Conservation (phyloP, 495 filamentous ascomycete genomes). For the Penicillium verhagenii region DNA sequence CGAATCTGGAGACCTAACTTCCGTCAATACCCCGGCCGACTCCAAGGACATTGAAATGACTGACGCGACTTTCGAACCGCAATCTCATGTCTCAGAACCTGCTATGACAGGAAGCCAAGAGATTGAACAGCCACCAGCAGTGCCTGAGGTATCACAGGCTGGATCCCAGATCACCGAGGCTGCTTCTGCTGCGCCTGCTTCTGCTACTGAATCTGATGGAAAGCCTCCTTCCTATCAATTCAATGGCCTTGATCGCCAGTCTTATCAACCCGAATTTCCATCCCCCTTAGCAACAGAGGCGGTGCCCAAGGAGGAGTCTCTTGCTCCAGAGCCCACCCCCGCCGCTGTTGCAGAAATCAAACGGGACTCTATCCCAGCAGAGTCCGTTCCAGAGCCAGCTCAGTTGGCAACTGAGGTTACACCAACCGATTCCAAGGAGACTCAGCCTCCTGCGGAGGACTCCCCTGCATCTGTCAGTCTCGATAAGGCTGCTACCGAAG, state of each 20-base stretch:
- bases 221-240: background rate
- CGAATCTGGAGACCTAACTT: slow-evolving; percentile 20
- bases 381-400: background rate
- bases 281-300: background rate
- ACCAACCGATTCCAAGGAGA: slow-evolving; percentile 6
- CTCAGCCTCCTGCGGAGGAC: background rate
- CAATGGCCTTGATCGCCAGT: background rate
- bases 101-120: background rate
- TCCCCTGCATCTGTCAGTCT: slow-evolving; percentile 1
- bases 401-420: slow-evolving; percentile 1
- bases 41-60: slow-evolving; percentile 25
- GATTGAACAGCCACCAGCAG: background rate
- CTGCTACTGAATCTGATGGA: slow-evolving; percentile 4
- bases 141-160: background rate
- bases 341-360: background rate
- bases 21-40: slow-evolving; percentile 21
- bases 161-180: slow-evolving; percentile 4
- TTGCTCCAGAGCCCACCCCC: background rate
- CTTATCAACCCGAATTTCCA: background rate
- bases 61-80: slow-evolving; percentile 24
- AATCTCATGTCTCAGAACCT: slow-evolving; percentile 23
- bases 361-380: background rate
- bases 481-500: slow-evolving; percentile 9
- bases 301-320: slow-evolving; percentile 1
- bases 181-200: slow-evolving; percentile 6